These are phyloP conservation scores for Apiosordaria backusii DNA, from an alignment of 495 filamentous ascomycete species.

Conservation along the genomic window DNA sequence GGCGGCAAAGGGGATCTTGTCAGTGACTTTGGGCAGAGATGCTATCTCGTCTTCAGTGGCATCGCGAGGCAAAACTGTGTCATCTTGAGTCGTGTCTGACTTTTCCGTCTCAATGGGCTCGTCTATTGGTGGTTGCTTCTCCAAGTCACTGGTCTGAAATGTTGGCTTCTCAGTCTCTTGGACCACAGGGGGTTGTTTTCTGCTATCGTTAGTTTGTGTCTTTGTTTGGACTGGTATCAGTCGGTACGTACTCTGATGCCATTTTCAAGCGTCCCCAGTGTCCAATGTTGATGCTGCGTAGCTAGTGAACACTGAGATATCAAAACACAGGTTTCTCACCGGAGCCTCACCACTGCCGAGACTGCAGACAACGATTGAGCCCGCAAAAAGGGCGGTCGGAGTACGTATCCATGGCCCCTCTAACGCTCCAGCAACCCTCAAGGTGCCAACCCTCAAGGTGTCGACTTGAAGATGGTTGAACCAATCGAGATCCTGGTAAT, in stretches of 20 bases:
- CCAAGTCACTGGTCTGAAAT: not conserved
- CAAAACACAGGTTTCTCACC: not conserved
- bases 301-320: not conserved
- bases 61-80: conserved; percentile 10
- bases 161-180: not conserved
- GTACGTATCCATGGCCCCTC: not conserved
- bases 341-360: not conserved
- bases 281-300: not conserved
- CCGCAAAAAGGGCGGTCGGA: not conserved
- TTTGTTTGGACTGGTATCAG: not conserved
- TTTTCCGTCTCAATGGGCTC: not conserved
- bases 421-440: not conserved
- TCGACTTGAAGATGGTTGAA: not conserved
- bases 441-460: not conserved
- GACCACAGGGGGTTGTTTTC: not conserved
- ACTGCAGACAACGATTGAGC: not conserved
- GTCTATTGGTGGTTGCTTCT: not conserved
- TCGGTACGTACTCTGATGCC: conserved; percentile 4
- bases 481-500: not conserved
- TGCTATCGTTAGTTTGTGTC: not conserved
- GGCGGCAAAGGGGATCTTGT: conserved; percentile 21
- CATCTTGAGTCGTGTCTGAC: not conserved
- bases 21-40: conserved; percentile 18
- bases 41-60: conserved; percentile 23
- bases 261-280: not conserved